Conservation (phyloP, 352 stramenopile genomes). For the Stramenopiles sp. region DNA sequence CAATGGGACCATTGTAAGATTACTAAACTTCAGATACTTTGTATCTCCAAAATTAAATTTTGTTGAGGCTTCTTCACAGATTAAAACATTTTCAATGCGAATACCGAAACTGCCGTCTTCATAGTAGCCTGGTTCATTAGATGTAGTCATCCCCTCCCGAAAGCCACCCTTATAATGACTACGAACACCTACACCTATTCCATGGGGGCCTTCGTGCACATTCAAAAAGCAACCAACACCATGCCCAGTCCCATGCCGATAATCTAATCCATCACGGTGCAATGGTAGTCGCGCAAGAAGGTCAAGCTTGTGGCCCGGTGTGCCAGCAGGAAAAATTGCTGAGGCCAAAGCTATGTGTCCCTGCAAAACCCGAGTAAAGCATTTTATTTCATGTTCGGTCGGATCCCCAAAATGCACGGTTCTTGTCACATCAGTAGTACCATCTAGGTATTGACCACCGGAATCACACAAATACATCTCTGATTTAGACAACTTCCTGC, state of each 20-base stretch:
- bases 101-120: conserved; percentile 90
- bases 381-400: conserved; percentile 68
- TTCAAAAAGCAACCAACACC: conserved; percentile 87
- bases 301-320: conserved; percentile 58
- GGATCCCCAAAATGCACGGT: conserved; percentile 88
- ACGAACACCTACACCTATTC: conserved; percentile 43
- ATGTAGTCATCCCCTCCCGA: conserved; percentile 85
- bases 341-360: conserved; percentile 83
- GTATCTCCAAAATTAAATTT: conserved; percentile 43
- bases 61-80: conserved; percentile 61
- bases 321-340: conserved; percentile 54
- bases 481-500: conserved; percentile 60
- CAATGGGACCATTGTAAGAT: conserved; percentile 93
- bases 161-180: conserved; percentile 24
- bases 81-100: conserved; percentile 94
- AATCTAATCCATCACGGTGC: conserved; percentile 85
- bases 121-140: conserved; percentile 96
- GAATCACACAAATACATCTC: conserved; percentile 96
- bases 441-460: conserved; percentile 91
- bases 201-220: conserved; percentile 74
- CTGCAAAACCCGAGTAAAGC: conserved; percentile 90
- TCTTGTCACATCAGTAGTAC: conserved; percentile 95
- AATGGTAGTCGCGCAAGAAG: conserved; percentile 78
- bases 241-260: conserved; percentile 89
- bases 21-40: conserved; percentile 85